Percentiles rank a stretch among this genome's conserved stretches.
Conservation (phyloP, 2,329 filamentous ascomycete species). For the Bipolaris bicolor region DNA sequence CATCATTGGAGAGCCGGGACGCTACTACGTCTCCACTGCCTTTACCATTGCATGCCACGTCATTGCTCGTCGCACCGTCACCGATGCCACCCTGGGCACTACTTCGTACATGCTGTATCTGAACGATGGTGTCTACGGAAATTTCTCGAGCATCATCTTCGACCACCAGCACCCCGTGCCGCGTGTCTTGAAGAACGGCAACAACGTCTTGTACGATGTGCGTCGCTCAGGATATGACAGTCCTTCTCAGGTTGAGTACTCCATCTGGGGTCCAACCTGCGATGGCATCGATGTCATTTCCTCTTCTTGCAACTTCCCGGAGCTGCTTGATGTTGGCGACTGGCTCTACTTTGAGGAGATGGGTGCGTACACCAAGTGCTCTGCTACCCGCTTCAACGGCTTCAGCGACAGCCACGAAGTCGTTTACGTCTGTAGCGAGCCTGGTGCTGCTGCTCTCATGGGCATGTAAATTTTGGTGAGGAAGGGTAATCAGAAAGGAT, state of each 20-base stretch:
- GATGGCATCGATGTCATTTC: conserved; percentile 97
- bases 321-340: conserved; percentile 86
- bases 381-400: conserved; percentile 95
- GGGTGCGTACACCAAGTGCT: conserved; percentile 99
- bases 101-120: conserved; percentile 95
- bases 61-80: conserved; percentile 90
- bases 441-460: conserved; percentile 78
- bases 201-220: conserved; percentile 61
- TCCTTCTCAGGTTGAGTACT: conserved; percentile 74
- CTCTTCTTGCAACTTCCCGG: conserved; percentile 76
- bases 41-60: conserved; percentile 96
- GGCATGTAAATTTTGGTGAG: conserved; percentile 25
- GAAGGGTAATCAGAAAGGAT: neutral
- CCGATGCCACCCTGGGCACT: conserved; percentile 68
- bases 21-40: conserved; percentile 91
- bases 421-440: conserved; percentile 93
- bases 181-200: conserved; percentile 72
- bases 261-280: conserved; percentile 97
- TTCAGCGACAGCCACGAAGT: conserved; percentile 92
- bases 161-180: conserved; percentile 93
- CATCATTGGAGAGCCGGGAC: conserved; percentile 93
- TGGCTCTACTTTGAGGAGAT: conserved; percentile 99
- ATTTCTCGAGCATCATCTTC: conserved; percentile 99
- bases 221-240: conserved; percentile 52
- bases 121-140: conserved; percentile 97